Evolutionary conservation across 139 green algal species (phyloP), one percentile per base, ranked within the genome.

Genomic region (Auxenochlorella pyrenoidosa): DNA sequence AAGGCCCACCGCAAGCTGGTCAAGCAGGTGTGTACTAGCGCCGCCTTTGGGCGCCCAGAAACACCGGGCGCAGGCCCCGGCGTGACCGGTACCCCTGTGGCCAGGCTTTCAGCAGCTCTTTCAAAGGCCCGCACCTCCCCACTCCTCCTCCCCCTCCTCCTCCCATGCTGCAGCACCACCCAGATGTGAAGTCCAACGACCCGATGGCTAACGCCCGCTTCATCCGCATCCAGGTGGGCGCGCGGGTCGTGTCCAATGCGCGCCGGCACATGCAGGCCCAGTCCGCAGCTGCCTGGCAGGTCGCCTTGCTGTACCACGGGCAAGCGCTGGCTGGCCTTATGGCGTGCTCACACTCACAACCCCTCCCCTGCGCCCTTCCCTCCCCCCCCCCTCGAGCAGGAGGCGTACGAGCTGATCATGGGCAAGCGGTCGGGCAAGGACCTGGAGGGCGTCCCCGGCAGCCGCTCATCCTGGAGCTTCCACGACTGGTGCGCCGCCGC

Each of bases 351-450:
- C 24, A 38, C n/a, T n/a, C n/a, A n/a, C n/a, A n/a, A n/a, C n/a
- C n/a, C n/a, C n/a, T 41, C 36, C n/a, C 51, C 40, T 79, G 44
- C n/a, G 21, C 16, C 13, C 13, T 4, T 36, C 38, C 8, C 13
- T 18, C 22, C 38, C 51, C 5, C 19, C 43, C 10, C 22, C 12
- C 40, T 24, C 28, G 34, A 41, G 70, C 89, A 92, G 80, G 85
- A 92, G 80, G 89, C 89, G 3, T 92, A 92, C 43, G 89, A 92
- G 75, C 82, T 92, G 12, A 38, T 92, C 28, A 82, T 83, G 59
- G 89, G 89, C 36, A 87, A 81, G 44, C 38, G 85, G 19, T 32
- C 34, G 6, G 89, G 89, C 78, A 88, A 90, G 65, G 85, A 86
- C 47, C 40, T 79, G 2, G 84, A 79, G 2, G 28, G n/a, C 15